phyloP scores from a whole-genome alignment of 2,329 filamentous ascomycete genomes.

The Cercospora citrullina region DNA sequence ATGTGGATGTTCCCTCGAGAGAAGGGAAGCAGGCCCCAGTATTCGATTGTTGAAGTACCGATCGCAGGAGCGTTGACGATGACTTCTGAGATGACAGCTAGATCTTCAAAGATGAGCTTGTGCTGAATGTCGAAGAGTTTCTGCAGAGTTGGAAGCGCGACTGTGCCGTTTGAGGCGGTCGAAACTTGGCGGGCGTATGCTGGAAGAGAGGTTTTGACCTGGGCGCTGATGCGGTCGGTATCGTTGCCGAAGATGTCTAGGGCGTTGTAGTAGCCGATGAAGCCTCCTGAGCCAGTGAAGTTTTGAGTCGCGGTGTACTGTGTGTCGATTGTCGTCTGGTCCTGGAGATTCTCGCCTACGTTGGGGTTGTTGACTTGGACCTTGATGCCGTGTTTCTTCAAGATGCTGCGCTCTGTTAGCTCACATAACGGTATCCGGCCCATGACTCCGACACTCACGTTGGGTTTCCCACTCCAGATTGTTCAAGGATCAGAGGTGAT shows the following conservation, averaged over 20 bases:
- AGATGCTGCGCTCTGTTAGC: conserved; percentile 31
- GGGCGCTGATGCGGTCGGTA: conserved; percentile 44
- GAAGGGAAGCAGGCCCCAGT: conserved; percentile 31
- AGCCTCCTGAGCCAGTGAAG: conserved; percentile 22
- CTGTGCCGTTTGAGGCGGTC: conserved; percentile 32
- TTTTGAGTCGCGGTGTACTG: conserved; percentile 26
- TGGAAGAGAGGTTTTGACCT: conserved; percentile 32
- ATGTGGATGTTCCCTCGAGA: conserved; percentile 35
- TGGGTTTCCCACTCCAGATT: conserved; percentile 57
- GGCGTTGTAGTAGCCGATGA: conserved; percentile 23
- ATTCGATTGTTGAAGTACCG: conserved; percentile 17
- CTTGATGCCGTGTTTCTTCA: conserved; percentile 43
- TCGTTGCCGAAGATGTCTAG: conserved; percentile 44
- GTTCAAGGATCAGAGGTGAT: conserved; percentile 60
- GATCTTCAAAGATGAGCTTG: conserved; percentile 21
- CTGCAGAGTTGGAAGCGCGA: conserved; percentile 21
- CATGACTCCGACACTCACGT: conserved; percentile 3
- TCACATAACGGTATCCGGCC: background rate
- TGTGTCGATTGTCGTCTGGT: conserved; percentile 32
- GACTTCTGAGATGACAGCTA: conserved; percentile 13
- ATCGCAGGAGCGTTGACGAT: conserved; percentile 14
- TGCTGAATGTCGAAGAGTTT: conserved; percentile 22
- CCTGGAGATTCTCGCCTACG: conserved; percentile 35
- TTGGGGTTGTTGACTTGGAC: conserved; percentile 34
- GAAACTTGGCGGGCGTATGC: conserved; percentile 35